These are phyloP conservation scores for Suillus luteus DNA, from an alignment of 768 basidiomycete species.

Conservation along the genomic window DNA sequence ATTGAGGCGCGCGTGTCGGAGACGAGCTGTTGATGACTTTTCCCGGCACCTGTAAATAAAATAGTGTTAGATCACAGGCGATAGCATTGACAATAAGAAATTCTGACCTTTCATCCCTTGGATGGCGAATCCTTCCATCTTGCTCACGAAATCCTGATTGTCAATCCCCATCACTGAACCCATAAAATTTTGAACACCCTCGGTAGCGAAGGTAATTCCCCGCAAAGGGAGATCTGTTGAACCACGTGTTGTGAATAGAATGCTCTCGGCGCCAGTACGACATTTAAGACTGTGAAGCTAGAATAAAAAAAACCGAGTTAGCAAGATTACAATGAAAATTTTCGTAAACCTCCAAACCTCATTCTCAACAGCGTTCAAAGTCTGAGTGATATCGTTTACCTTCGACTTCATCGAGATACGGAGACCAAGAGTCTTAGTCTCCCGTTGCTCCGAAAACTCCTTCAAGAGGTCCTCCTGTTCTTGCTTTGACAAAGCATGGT, in stretches of 20 bases:
- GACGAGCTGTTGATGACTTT: slow-evolving; percentile 8
- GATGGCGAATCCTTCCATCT: no score
- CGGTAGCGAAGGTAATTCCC: neutral
- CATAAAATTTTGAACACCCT: no score
- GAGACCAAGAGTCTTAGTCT: neutral
- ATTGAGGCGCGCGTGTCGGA: slow-evolving; percentile 2
- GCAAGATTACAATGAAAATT: neutral
- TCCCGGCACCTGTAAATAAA: slow-evolving; percentile 8
- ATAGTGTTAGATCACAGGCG: neutral
- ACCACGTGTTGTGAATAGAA: slow-evolving; percentile 11
- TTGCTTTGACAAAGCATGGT: neutral
- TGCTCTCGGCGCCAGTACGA: slow-evolving; percentile 11
- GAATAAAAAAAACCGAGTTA: no score
- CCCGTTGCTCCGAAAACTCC: slow-evolving; percentile 1
- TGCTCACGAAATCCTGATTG: no score
- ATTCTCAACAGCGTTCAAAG: slow-evolving; percentile 12
- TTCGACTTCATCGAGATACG: slow-evolving; percentile 10
- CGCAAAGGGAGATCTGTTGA: slow-evolving; percentile 9
- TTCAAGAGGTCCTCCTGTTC: neutral
- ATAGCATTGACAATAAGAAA: slow-evolving; percentile 12
- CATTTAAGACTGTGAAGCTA: slow-evolving; percentile 10
- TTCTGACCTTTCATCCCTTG: neutral
- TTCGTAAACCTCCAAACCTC: slow-evolving; percentile 8
- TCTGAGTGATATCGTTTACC: slow-evolving; percentile 16
- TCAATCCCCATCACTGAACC: no score